Conservation (phyloP, 2,329 filamentous ascomycete species). For the Beauveria bassiana region DNA sequence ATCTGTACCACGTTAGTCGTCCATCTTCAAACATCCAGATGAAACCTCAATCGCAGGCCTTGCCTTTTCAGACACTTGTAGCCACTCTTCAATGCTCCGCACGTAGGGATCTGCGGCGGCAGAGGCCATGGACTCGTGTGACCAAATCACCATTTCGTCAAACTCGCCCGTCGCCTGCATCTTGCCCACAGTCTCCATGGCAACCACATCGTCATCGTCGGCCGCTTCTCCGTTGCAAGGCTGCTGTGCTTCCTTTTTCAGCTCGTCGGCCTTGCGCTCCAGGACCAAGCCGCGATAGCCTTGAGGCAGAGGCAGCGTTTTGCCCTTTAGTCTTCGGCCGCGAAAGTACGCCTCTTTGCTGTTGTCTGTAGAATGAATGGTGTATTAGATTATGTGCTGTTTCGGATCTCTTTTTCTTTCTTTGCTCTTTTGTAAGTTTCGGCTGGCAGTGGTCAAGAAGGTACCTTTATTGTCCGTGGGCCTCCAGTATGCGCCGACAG, state of each 20-base stretch:
- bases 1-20: background rate
- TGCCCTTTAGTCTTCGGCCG: conserved; percentile 70
- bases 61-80: conserved; percentile 63
- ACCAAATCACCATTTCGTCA: conserved; percentile 74
- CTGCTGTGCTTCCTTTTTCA: conserved; percentile 29
- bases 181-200: conserved; percentile 43
- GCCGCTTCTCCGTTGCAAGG: conserved; percentile 9
- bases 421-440: background rate
- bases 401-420: too few relatives aligned
- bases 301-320: conserved; percentile 57
- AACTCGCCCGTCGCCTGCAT: conserved; percentile 62
- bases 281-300: conserved; percentile 61
- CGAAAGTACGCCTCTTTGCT: conserved; percentile 61
- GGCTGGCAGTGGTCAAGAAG: conserved; percentile 14
- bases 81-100: conserved; percentile 73
- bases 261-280: conserved; percentile 30
- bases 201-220: conserved; percentile 31
- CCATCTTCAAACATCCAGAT: background rate
- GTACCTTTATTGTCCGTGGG: conserved; percentile 42
- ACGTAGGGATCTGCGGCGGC: conserved; percentile 60
- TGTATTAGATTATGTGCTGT: background rate
- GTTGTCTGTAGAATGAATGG: conserved; percentile 33
- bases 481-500: conserved; percentile 61
- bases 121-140: conserved; percentile 61
- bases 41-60: background rate